phyloP scores from a whole-genome alignment of 164 flowering plant species.

The Nymphaea colorata region DNA sequence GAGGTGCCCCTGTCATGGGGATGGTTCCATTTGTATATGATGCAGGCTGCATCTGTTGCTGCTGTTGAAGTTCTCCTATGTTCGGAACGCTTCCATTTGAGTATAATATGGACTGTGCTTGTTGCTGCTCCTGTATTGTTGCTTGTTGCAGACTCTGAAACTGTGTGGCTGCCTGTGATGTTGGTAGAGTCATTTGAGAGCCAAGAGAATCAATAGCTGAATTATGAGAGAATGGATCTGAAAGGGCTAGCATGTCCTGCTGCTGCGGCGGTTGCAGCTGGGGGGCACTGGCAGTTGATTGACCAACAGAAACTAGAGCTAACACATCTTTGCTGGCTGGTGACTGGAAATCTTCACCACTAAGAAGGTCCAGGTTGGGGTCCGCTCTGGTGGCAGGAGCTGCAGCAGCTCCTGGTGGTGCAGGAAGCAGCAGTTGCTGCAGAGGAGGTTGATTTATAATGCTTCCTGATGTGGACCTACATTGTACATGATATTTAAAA shows the following conservation, averaged over 20 bases:
- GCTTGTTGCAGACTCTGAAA: neutral
- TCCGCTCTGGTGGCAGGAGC: conserved; percentile 21
- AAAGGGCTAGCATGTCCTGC: conserved; percentile 53
- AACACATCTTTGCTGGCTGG: conserved; percentile 44
- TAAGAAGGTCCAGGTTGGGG: conserved; percentile 69
- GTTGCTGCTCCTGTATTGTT: neutral
- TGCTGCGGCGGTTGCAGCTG: conserved; percentile 25
- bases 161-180: conserved; percentile 15
- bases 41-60: conserved; percentile 6
- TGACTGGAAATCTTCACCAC: conserved; percentile 73
- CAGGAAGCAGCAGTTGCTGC: conserved; percentile 20
- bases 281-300: conserved; percentile 31
- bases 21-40: neutral
- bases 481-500: neutral
- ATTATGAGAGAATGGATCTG: conserved; percentile 48
- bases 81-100: neutral
- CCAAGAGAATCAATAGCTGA: conserved; percentile 18
- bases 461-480: conserved; percentile 25
- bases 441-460: conserved; percentile 17
- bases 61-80: conserved; percentile 12
- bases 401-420: conserved; percentile 12
- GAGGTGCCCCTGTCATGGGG: neutral
- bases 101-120: neutral
- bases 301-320: conserved; percentile 76
- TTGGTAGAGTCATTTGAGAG: conserved; percentile 20